These are phyloP conservation scores for Phytopythium ostracodes DNA, from an alignment of 352 stramenopile genomes.

Conservation along the genomic window DNA sequence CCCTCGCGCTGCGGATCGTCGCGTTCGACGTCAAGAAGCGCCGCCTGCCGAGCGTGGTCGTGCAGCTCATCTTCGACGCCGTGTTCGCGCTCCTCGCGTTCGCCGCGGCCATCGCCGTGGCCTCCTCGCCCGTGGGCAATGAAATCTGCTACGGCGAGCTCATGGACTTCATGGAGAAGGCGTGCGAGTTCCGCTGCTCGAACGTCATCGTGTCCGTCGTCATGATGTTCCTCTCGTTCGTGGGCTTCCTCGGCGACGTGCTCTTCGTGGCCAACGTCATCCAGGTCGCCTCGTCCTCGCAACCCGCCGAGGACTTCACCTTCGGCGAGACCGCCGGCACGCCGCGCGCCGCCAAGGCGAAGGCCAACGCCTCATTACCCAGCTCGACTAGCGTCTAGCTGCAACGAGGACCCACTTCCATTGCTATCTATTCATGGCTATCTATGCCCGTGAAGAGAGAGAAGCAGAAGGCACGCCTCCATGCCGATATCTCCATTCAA, in stretches of 20 bases:
- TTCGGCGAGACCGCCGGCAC: conserved; percentile 37
- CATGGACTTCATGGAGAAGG: conserved; percentile 50
- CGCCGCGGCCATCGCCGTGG: conserved; percentile 41
- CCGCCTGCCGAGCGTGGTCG: conserved; percentile 31
- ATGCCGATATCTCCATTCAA: no score
- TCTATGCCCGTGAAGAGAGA: not conserved
- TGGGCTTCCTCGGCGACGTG: conserved; percentile 48
- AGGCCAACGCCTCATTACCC: conserved; percentile 13
- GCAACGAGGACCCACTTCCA: not conserved
- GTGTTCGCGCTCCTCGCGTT: conserved; percentile 62
- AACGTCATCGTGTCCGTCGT: conserved; percentile 49
- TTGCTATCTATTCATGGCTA: not conserved
- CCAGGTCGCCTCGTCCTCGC: conserved; percentile 8
- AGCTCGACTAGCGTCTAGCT: conserved; percentile 8
- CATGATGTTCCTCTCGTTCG: conserved; percentile 48
- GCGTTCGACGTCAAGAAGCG: conserved; percentile 57
- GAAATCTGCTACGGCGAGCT: conserved; percentile 47
- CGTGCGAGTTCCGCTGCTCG: conserved; percentile 61
- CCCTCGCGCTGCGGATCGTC: conserved; percentile 30
- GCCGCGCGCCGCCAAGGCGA: conserved; percentile 32
- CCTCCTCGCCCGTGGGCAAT: conserved; percentile 44
- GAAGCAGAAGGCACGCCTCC: not conserved
- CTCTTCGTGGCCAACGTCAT: conserved; percentile 51
- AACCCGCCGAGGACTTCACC: conserved; percentile 38
- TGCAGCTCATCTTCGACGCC: conserved; percentile 40